phyloP scores from a whole-genome alignment of 2,329 filamentous ascomycete species.

The Biscogniauxia sp. region DNA sequence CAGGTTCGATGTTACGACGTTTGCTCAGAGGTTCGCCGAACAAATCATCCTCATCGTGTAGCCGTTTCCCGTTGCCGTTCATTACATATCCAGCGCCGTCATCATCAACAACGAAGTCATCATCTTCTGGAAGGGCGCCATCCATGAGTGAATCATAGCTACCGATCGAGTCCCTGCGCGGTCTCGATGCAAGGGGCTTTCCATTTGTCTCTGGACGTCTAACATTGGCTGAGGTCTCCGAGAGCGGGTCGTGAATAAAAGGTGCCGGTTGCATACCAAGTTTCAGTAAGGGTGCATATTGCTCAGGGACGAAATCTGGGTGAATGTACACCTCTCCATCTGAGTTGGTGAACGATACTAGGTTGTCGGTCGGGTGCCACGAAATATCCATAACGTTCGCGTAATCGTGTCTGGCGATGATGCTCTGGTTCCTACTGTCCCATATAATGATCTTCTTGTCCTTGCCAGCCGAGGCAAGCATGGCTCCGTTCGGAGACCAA shows the following conservation, averaged over 20 bases:
- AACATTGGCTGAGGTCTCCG: slow-evolving; percentile 66
- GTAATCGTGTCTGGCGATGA: slow-evolving; percentile 76
- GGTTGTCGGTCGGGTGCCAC: slow-evolving; percentile 90
- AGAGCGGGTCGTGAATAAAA: slow-evolving; percentile 77
- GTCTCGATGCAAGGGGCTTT: slow-evolving; percentile 50
- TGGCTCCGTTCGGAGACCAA: slow-evolving; percentile 93
- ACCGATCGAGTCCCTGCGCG: slow-evolving; percentile 64
- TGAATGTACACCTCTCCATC: slow-evolving; percentile 94
- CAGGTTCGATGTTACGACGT: slow-evolving; percentile 54
- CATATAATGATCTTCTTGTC: slow-evolving; percentile 75
- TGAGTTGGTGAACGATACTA: slow-evolving; percentile 85
- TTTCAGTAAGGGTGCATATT: slow-evolving; percentile 55
- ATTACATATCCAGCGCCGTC: slow-evolving; percentile 87
- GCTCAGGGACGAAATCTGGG: slow-evolving; percentile 62
- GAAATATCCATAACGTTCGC: slow-evolving; percentile 79
- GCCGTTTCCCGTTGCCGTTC: slow-evolving; percentile 49
- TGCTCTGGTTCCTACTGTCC: slow-evolving; percentile 84
- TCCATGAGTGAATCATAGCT: slow-evolving; percentile 82
- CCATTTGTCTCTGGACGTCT: slow-evolving; percentile 56
- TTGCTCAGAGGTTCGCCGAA: slow-evolving; percentile 45
- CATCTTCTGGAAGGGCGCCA: slow-evolving; percentile 54
- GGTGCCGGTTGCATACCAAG: slow-evolving; percentile 71
- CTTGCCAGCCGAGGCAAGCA: slow-evolving; percentile 70
- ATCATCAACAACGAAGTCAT: slow-evolving; percentile 91
- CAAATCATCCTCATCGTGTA: slow-evolving; percentile 52